phyloP scores from a whole-genome alignment of 495 filamentous ascomycete genomes.

The Elaphomyces granulatus region DNA sequence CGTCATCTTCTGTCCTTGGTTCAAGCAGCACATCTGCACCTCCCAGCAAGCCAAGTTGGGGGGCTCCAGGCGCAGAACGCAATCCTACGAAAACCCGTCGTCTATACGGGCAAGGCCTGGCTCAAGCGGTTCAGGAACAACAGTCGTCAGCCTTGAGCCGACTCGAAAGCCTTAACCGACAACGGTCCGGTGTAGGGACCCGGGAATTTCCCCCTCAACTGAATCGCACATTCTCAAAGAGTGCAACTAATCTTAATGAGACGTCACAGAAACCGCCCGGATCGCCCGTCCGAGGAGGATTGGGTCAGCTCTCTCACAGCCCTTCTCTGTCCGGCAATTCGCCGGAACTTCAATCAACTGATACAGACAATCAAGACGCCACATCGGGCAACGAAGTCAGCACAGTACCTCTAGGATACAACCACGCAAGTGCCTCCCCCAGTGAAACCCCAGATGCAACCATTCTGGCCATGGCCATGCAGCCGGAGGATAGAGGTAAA shows the following conservation, averaged over 20 bases:
- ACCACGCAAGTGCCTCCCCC: constrained; percentile 59
- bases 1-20: constrained; percentile 4
- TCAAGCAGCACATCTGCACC: not conserved
- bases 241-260: constrained; percentile 42
- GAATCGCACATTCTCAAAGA: constrained; percentile 34
- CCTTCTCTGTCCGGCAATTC: constrained; percentile 33
- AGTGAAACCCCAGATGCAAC: constrained; percentile 51
- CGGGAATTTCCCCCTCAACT: constrained; percentile 24
- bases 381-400: constrained; percentile 8
- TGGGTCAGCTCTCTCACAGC: constrained; percentile 33
- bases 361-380: constrained; percentile 7
- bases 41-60: constrained; percentile 1
- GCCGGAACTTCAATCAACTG: constrained; percentile 14
- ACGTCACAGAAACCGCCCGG: constrained; percentile 35
- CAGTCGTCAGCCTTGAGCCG: constrained; percentile 62
- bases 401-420: constrained; percentile 28
- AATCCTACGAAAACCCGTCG: constrained; percentile 50
- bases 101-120: constrained; percentile 75
- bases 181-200: constrained; percentile 20
- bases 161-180: constrained; percentile 57
- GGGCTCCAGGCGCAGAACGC: constrained; percentile 28
- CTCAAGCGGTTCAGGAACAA: constrained; percentile 67
- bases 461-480: constrained; percentile 41
- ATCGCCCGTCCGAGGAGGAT: constrained; percentile 20
- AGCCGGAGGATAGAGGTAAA: constrained; percentile 68